Conservation (phyloP, 805 yeast species). For the Kluyveromyces nonfermentans region DNA sequence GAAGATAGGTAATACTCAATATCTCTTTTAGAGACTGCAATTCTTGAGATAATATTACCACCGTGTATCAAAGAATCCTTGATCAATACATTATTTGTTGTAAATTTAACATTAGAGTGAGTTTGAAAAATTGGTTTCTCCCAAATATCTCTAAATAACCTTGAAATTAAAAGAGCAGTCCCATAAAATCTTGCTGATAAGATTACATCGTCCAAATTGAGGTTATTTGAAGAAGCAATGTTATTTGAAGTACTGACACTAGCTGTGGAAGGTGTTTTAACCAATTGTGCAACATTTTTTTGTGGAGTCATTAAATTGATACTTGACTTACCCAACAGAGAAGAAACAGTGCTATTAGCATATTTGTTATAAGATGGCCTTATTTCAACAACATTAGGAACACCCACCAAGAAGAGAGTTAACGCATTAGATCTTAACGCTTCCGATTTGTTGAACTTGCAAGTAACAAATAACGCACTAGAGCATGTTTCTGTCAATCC, state of each 20-base stretch:
- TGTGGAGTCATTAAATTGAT: constrained; percentile 14
- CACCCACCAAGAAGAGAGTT: constrained; percentile 35
- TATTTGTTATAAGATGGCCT: constrained; percentile 33
- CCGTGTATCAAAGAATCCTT: constrained; percentile 19
- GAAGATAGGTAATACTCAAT: constrained; percentile 67
- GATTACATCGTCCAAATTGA: constrained; percentile 61
- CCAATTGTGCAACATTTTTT: constrained; percentile 5
- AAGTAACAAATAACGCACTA: constrained; percentile 74
- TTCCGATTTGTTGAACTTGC: constrained; percentile 58
- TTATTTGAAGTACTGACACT: constrained; percentile 10
- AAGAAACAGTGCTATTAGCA: constrained; percentile 21
- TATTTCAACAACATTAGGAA: constrained; percentile 35
- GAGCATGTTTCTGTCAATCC: constrained; percentile 89
- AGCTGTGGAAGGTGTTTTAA: constrained; percentile 5
- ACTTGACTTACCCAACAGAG: constrained; percentile 19
- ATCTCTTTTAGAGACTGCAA: constrained; percentile 31
- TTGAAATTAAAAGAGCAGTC: constrained; percentile 63
- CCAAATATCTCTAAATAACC: constrained; percentile 80
- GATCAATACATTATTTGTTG: constrained; percentile 8
- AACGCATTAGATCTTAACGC: constrained; percentile 35
- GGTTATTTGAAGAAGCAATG: constrained; percentile 13
- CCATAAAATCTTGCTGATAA: constrained; percentile 91
- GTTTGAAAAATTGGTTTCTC: constrained; percentile 50
- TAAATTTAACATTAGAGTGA: constrained; percentile 15
- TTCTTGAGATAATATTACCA: constrained; percentile 16